Evolutionary conservation across 805 yeast genomes (phyloP), one percentile per base, ranked within the genome.

Genomic region (Debaryomyces hansenii): DNA sequence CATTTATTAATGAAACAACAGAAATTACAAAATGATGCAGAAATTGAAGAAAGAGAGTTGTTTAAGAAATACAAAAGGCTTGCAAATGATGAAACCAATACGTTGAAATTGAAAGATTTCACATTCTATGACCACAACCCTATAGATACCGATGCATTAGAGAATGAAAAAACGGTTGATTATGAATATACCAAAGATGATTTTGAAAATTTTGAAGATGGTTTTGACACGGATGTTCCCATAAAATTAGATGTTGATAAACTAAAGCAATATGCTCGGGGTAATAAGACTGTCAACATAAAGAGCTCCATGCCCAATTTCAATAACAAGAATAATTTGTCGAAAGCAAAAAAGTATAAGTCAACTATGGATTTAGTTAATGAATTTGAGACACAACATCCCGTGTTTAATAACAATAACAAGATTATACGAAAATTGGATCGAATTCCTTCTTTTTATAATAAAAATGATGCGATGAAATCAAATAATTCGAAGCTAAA

Each of bases 361-460:
- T 69, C 74, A 2, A 62, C 67, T 20, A 60, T 65, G 62, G 70
- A 69, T 41, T 54, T 70, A 29, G 53, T 40, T 7, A 48, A 47
- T 20, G 54, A 46, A 21, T 43, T 48, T 18, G 46, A 48, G 16
- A 45, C 49, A 2, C 61, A 53, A 40, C 62, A 58, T 28, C 70
- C 67, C 1, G 51, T 55, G 1, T 67, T 67, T 50, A 69, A 69
- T 41, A 58, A 60, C 45, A 65, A 63, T 43, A 64, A 68, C 47
- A 60, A 61, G 42, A 60, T 72, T 31, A 68, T 69, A 24, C 50
- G 62, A 31, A 70, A 67, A 48, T 53, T 72, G 36, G 73, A 69
- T 46, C 51, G 77, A 29, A 72, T 72, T 41, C 77, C 77, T 0
- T 70, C 75, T 0, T 72, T 72, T 48, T 69, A 69, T 48, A 51